Evolutionary conservation across 2,329 filamentous ascomycete genomes (phyloP).

Genomic region (Endocalyx cinctus): DNA sequence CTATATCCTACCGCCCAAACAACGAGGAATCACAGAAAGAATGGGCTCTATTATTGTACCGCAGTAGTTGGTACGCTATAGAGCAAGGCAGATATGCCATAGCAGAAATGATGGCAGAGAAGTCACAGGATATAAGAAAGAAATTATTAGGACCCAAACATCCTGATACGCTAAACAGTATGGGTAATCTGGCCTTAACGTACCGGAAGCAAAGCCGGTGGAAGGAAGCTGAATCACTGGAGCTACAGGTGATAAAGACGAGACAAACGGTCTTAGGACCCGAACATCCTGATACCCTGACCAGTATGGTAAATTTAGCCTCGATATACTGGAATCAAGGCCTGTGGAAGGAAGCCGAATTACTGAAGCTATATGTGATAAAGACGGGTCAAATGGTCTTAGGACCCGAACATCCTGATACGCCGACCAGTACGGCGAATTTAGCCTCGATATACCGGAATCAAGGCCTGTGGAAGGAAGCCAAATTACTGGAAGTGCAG

Average conservation of each 20-base stretch:
- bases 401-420: neutral
- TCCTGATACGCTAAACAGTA: neutral
- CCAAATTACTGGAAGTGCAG: conserved; percentile 3
- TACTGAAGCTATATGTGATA: neutral
- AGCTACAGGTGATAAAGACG: conserved; percentile 9
- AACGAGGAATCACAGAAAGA: conserved; percentile 7
- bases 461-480: conserved; percentile 7
- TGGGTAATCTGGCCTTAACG: neutral
- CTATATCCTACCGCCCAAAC: conserved; percentile 4
- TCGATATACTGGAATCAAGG: neutral
- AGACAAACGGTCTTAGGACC: conserved; percentile 9
- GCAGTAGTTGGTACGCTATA: neutral
- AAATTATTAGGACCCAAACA: conserved; percentile 5
- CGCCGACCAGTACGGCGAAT: neutral
- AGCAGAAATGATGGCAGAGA: conserved; percentile 4
- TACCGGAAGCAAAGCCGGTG: conserved; percentile 1
- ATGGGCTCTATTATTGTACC: neutral
- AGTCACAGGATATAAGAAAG: conserved; percentile 9
- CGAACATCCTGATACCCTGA: conserved; percentile 10
- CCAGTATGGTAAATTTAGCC: conserved; percentile 5
- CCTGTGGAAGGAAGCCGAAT: neutral
- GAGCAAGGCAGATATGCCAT: conserved; percentile 4
- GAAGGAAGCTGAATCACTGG: conserved; percentile 7
- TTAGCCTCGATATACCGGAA: neutral
- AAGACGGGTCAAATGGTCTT: neutral